Base-by-base conservation (phyloP, 441 rosid genomes). In the Gossypium armourianum region DNA sequence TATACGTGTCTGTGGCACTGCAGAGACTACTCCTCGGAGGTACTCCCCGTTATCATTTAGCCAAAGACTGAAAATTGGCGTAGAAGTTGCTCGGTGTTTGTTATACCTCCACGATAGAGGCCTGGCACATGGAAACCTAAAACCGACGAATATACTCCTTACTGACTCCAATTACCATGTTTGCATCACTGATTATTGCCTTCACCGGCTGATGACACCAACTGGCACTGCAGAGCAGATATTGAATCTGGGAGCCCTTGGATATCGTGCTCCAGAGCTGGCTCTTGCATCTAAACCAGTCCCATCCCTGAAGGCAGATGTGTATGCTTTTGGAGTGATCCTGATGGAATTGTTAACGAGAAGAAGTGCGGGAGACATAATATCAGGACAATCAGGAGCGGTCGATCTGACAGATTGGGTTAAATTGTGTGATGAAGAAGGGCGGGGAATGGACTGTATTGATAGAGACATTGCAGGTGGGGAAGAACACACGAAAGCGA, bases 381-480 rank as follows among this genome's bases (percentile, higher is more conserved):
- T 93, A 76, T 93, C 96, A 0, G 98, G 98, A 52, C 97, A 89
- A 66, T 84, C 97, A 1, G 97, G 97, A 65, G 98, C 96, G 0
- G 97, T 93, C 4, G 97, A 93, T 76, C 89, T 93, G 19, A 87
- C 91, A 0, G 97, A 91, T 75, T 93, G 98, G 98, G 93, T 93
- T 29, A 74, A 82, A 62, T 75, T 91, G 47, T 91, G 92, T 43
- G 87, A 91, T 73, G 84, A 86, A 75, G 98, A 91, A 86, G 98
- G 97, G 23, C 81, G 98, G 56, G 86, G 90, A 73, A 84, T 86
- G 96, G 97, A 93, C 72, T 93, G 98, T 59, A 81, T 93, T 2
- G 98, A 93, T 80, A 81, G 97, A 68, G 98, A 91, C 78, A 87
- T 90, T 47, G 89, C 86, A 0, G 84, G 87, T 1, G 96, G 92